These are phyloP conservation scores for Pinus albicaulis DNA, from an alignment of 75 land plant genomes.

Conservation along the genomic window DNA sequence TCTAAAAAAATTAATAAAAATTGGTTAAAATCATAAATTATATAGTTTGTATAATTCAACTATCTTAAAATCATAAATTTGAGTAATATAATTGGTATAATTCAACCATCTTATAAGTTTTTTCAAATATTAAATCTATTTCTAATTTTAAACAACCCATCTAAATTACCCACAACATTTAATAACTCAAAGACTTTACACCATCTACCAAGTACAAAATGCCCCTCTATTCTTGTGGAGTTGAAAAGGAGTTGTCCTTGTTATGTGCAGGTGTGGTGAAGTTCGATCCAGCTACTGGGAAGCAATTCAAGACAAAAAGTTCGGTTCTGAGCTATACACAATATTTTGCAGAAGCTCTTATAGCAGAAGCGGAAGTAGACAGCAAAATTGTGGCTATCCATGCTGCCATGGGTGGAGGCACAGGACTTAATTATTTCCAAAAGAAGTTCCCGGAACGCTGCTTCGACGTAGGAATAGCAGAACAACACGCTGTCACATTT, in stretches of 20 bases:
- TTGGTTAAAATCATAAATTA: too few species aligned
- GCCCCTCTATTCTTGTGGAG: too few species aligned
- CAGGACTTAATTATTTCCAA: constrained; percentile 35
- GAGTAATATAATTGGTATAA: too few species aligned
- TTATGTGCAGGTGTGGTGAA: constrained; percentile 37
- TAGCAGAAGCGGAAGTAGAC: constrained; percentile 33
- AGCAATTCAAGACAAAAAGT: constrained; percentile 19
- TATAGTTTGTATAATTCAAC: too few species aligned
- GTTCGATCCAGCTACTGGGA: constrained; percentile 43
- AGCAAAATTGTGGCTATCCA: constrained; percentile 28
- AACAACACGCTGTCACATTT: constrained; percentile 92
- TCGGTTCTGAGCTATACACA: constrained; percentile 21
- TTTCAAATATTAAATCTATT: too few species aligned
- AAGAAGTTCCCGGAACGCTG: constrained; percentile 41
- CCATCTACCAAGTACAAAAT: too few species aligned
- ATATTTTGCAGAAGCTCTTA: constrained; percentile 33
- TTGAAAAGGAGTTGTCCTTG: background rate
- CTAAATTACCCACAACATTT: too few species aligned
- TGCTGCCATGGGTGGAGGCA: constrained; percentile 49
- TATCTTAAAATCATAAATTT: too few species aligned
- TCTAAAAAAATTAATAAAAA: too few species aligned
- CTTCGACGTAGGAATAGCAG: constrained; percentile 93
- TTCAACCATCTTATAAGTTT: too few species aligned
- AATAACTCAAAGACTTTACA: too few species aligned
- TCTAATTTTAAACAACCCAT: too few species aligned